Percentiles rank a stretch among this genome's conserved stretches.
phyloP scores from a whole-genome alignment of 148 eudicot genomes.

The Simmondsia chinensis region DNA sequence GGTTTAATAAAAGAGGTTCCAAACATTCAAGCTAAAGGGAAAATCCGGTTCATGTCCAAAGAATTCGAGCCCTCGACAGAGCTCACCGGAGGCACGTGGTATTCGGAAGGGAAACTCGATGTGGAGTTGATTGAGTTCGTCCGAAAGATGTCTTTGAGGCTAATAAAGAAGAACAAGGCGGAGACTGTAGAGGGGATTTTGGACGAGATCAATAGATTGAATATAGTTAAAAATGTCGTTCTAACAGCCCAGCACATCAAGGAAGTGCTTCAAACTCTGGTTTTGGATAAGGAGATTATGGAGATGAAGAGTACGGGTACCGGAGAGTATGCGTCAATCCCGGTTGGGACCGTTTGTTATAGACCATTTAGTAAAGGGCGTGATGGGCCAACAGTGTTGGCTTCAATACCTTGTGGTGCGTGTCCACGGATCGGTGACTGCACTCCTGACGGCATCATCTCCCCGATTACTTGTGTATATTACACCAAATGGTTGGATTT shows the following conservation, averaged over 20 bases:
- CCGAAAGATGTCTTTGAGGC: conserved; percentile 9
- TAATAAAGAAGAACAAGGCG: conserved; percentile 22
- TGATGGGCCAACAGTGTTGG: conserved; percentile 31
- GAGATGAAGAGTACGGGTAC: conserved; percentile 63
- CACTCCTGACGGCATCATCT: conserved; percentile 59
- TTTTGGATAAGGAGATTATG: conserved; percentile 45
- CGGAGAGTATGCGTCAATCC: conserved; percentile 48
- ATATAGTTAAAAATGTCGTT: conserved; percentile 2
- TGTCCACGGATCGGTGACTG: conserved; percentile 59
- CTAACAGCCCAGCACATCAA: conserved; percentile 25
- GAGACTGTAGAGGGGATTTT: conserved; percentile 36
- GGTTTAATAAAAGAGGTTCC: conserved; percentile 52
- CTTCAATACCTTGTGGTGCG: conserved; percentile 65
- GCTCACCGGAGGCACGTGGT: conserved; percentile 75
- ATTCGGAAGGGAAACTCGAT: conserved; percentile 51
- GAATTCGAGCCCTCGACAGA: conserved; percentile 68
- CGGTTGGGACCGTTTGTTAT: conserved; percentile 44
- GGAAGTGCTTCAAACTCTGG: conserved; percentile 42
- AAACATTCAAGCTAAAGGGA: conserved; percentile 39
- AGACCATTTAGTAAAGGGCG: conserved; percentile 20
- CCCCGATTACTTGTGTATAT: conserved; percentile 60
- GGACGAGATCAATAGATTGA: conserved; percentile 12
- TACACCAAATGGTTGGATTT: conserved; percentile 49
- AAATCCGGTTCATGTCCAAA: conserved; percentile 42
- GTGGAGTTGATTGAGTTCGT: conserved; percentile 19